Percentiles rank a stretch among this genome's conserved stretches.
Conservation (phyloP, 139 green algal genomes). For the Astrephomene gubernaculifera region DNA sequence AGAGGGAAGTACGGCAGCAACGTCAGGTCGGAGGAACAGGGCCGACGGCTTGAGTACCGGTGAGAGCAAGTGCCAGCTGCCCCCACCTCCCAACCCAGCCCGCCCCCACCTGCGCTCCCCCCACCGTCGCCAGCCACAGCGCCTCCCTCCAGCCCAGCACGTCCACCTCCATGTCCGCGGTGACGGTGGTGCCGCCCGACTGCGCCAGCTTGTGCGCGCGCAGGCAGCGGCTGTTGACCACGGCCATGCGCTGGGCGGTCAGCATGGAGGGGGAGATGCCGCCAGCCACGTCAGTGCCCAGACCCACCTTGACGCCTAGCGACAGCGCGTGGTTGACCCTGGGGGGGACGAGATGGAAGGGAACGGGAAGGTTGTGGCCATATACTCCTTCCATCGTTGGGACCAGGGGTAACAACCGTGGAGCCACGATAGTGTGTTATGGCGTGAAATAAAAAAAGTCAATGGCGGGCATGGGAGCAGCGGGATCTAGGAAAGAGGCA, state of each 20-base stretch:
- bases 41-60: too few relatives aligned
- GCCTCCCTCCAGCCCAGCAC: constrained; percentile 62
- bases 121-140: constrained; percentile 78
- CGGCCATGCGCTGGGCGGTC: constrained; percentile 67
- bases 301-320: constrained; percentile 69
- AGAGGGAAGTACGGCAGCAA: neutral
- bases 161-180: constrained; percentile 59
- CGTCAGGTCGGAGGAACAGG: neutral
- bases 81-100: neutral
- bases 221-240: constrained; percentile 67
- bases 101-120: constrained; percentile 60
- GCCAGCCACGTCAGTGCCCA: constrained; percentile 77
- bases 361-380: neutral
- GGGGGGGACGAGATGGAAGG: neutral
- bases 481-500: too few relatives aligned
- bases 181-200: constrained; percentile 46
- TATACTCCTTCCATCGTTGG: too few relatives aligned
- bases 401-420: too few relatives aligned
- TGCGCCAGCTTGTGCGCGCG: constrained; percentile 62
- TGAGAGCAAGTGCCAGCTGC: neutral
- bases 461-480: too few relatives aligned
- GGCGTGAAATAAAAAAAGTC: too few relatives aligned
- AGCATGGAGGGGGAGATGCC: constrained; percentile 80
- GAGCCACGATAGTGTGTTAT: too few relatives aligned
- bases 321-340: constrained; percentile 62